Evolutionary conservation across 768 basidiomycete species (phyloP).

Genomic region (Floccularia luteovirens): DNA sequence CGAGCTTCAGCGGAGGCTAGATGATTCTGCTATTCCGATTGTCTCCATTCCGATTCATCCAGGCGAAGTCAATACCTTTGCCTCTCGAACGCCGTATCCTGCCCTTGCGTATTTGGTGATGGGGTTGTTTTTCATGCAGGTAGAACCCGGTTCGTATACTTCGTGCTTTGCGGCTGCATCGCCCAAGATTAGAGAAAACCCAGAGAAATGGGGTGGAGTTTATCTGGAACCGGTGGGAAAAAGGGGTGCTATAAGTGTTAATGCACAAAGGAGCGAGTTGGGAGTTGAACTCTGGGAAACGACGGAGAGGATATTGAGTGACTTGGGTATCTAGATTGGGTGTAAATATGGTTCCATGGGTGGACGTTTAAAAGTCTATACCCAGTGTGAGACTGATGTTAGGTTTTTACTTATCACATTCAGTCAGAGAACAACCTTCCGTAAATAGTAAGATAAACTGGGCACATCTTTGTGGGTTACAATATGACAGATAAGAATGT

Average conservation of each 20-base stretch:
- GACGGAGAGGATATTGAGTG: slow-evolving; percentile 19
- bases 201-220: slow-evolving; percentile 25
- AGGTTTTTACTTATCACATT: too few relatives aligned
- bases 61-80: slow-evolving; percentile 24
- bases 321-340: slow-evolving; percentile 14
- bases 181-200: slow-evolving; percentile 19
- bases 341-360: too few relatives aligned
- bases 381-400: too few relatives aligned
- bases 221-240: slow-evolving; percentile 27
- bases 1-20: slow-evolving; percentile 37
- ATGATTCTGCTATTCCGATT: slow-evolving; percentile 18
- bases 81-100: slow-evolving; percentile 12
- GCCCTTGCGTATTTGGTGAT: slow-evolving; percentile 13
- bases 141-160: slow-evolving; percentile 25
- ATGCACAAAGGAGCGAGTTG: slow-evolving; percentile 22
- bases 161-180: slow-evolving; percentile 33
- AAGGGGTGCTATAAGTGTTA: slow-evolving; percentile 15
- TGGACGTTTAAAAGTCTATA: too few relatives aligned
- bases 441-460: too few relatives aligned
- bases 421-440: too few relatives aligned
- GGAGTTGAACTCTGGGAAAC: slow-evolving; percentile 29
- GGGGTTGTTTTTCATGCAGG: slow-evolving; percentile 16
- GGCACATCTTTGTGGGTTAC: too few relatives aligned
- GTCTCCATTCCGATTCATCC: slow-evolving; percentile 24
- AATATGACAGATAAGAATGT: too few relatives aligned